Evolutionary conservation across 139 green algal species (phyloP).

Genomic region (Chloropicon primus): DNA sequence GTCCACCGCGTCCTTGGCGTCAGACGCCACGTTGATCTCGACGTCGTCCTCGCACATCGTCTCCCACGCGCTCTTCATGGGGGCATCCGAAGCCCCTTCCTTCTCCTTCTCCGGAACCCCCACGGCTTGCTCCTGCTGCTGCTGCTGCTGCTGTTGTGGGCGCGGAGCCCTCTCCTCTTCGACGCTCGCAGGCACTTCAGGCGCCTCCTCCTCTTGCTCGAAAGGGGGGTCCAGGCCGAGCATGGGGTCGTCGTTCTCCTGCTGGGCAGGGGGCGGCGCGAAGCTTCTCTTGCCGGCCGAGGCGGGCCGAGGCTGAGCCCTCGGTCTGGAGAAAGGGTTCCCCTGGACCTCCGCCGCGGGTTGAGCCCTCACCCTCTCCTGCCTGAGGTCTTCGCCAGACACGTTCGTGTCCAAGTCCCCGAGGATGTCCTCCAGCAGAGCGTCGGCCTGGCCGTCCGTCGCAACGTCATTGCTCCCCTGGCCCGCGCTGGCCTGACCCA

Average conservation of each 20-base stretch:
- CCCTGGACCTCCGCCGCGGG: neutral
- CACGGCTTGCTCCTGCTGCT: neutral
- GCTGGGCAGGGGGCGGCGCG: no score
- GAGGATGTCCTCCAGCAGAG: conserved; percentile 67
- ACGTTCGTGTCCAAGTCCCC: conserved; percentile 23
- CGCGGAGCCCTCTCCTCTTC: no score
- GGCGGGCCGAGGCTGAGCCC: neutral
- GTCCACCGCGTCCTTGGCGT: neutral
- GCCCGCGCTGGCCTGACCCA: neutral
- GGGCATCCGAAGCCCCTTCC: no score
- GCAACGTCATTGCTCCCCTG: neutral
- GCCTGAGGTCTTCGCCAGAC: neutral
- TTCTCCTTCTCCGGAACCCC: neutral
- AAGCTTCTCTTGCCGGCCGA: no score
- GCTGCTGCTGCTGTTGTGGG: neutral
- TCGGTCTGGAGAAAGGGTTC: neutral
- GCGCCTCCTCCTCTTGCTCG: no score
- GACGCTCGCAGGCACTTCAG: no score
- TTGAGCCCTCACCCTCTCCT: neutral
- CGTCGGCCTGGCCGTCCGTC: conserved; percentile 36
- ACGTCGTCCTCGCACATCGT: conserved; percentile 2
- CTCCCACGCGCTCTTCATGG: neutral
- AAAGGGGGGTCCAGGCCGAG: no score
- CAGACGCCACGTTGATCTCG: neutral
- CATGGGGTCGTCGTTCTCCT: no score